Percentiles rank a stretch among this genome's conserved stretches.
These are phyloP conservation scores for Nigrospora sphaerica DNA, from an alignment of 2,329 filamentous ascomycete genomes.

Conservation along the genomic window DNA sequence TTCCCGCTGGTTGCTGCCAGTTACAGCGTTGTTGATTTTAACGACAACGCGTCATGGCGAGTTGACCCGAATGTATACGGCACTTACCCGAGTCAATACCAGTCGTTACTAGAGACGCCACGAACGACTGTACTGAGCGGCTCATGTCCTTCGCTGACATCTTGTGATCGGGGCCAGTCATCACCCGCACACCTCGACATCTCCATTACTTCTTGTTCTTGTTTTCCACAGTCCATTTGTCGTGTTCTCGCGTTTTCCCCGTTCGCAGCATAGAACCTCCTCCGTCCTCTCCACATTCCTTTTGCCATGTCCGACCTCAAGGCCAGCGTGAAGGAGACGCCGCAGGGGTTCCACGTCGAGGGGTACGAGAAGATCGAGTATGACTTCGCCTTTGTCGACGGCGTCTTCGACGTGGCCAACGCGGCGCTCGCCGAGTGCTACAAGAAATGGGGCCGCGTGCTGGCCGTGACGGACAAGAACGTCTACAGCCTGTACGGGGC, in stretches of 20 bases:
- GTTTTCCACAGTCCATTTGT: too few relatives aligned
- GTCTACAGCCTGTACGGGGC: conserved; percentile 62
- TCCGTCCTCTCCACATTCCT: too few relatives aligned
- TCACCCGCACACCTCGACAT: too few relatives aligned
- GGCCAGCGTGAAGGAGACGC: conserved; percentile 56
- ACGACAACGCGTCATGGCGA: neutral
- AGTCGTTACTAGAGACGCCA: neutral
- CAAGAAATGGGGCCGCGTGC: conserved; percentile 54
- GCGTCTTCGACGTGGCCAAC: conserved; percentile 56
- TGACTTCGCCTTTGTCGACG: conserved; percentile 67
- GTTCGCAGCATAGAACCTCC: too few relatives aligned
- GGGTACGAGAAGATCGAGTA: conserved; percentile 73
- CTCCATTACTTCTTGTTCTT: too few relatives aligned
- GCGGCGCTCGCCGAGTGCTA: conserved; percentile 58
- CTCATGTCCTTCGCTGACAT: too few relatives aligned
- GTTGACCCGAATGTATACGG: neutral
- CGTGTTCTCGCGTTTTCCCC: too few relatives aligned
- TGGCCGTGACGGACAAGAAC: conserved; percentile 66
- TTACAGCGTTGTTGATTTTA: neutral
- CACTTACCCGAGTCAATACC: neutral
- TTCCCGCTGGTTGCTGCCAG: too few relatives aligned
- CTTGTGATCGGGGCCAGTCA: too few relatives aligned
- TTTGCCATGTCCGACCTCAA: conserved; percentile 61
- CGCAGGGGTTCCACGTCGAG: conserved; percentile 61
- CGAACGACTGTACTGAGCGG: too few relatives aligned